Base-by-base conservation (phyloP, 768 basidiomycete species). In the Tricholoma sp. region DNA sequence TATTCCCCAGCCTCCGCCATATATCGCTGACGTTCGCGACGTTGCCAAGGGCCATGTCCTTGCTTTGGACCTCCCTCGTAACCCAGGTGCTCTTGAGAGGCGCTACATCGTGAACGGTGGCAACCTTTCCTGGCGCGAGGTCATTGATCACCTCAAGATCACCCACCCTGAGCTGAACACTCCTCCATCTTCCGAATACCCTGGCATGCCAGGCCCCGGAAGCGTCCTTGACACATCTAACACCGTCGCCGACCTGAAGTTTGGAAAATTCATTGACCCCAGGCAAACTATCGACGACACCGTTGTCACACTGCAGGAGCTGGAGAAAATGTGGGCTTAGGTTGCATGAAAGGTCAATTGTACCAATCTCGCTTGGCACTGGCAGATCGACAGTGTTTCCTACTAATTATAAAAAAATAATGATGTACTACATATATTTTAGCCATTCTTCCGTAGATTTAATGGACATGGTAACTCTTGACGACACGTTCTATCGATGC, bases 121-220 rank as follows among this genome's bases (percentile, higher is more conserved):
- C 28, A 66, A 65, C 42, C 61, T 63, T 50, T 65, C 66, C 20
- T 74, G 72, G 72, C 64, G 63, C 34, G 53, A 71, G 39, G 71
- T 64, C n/a, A 17, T n/a, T 17, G 39, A 41, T n/a, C 39, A 41
- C n/a, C 39, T 41, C 15, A 15, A 17, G 4, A 41, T 17, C n/a
- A 41, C n/a, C 39, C 36, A 37, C 15, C 36, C 10, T 15, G 36
- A 37, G 10, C 36, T 37, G 24, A 24, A 24, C 24, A 24, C 24
- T 4, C 24, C 24, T 24, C 24, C 24, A 24, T 24, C 24, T 24
- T 24, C 24, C 24, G 24, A 24, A 24, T 24, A 24, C 24, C 24
- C 24, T 24, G 24, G 2, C 24, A 24, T 24, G 24, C 24, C 24
- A 24, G 24, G 24, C 24, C 24, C 24, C 24, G 24, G 24, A 24